Conservation (phyloP, 768 basidiomycete species). For the Boletus rubropictus region DNA sequence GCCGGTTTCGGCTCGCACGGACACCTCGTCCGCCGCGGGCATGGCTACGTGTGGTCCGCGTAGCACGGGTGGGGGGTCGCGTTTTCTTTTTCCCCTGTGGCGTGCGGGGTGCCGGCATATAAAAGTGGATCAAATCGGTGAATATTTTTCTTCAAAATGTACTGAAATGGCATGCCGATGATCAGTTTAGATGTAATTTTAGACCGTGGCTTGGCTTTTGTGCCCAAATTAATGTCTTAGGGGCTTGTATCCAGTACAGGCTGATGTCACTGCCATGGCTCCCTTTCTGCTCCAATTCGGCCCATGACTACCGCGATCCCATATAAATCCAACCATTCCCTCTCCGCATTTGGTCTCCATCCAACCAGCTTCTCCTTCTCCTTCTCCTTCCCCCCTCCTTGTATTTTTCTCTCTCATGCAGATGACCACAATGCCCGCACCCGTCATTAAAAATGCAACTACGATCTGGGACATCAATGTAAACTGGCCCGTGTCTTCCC, state of each 20-base stretch:
- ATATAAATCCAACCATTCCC: constrained; percentile 26
- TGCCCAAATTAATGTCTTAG: constrained; percentile 21
- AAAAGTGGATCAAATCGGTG: constrained; percentile 19
- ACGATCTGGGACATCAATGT: constrained; percentile 66
- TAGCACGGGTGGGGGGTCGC: background rate
- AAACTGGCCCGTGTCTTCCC: constrained; percentile 57
- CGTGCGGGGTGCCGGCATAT: constrained; percentile 10
- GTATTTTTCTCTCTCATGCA: constrained; percentile 11
- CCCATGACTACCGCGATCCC: constrained; percentile 16
- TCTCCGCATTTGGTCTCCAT: constrained; percentile 6
- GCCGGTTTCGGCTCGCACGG: constrained; percentile 9
- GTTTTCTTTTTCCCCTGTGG: too few species aligned
- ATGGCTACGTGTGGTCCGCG: too few species aligned
- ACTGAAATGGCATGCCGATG: background rate
- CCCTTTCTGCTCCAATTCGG: constrained; percentile 29
- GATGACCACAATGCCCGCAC: constrained; percentile 20
- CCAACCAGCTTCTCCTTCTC: background rate
- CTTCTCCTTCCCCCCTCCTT: background rate
- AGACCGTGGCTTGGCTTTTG: constrained; percentile 2
- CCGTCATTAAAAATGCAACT: constrained; percentile 57
- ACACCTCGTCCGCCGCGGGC: too few species aligned
- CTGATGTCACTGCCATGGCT: constrained; percentile 31
- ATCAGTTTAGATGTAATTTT: constrained; percentile 13
- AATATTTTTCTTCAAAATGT: constrained; percentile 2
- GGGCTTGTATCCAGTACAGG: constrained; percentile 19